Conservation (phyloP, 2,329 filamentous ascomycete genomes). For the Pseudocercospora eumusae region DNA sequence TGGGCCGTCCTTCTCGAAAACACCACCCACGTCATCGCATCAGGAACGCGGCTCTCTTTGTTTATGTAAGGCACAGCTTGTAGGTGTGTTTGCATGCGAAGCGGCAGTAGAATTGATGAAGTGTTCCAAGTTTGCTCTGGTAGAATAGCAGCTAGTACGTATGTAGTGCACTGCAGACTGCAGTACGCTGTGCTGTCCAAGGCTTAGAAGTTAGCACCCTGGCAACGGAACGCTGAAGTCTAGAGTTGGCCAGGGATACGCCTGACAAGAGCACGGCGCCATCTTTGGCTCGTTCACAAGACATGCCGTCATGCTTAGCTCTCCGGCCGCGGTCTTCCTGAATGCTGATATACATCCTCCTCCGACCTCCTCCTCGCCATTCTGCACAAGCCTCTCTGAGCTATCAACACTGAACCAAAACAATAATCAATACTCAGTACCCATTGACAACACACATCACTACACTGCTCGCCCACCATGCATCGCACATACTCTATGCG, state of each 20-base stretch:
- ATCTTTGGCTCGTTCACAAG: neutral
- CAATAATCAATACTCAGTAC: too few relatives aligned
- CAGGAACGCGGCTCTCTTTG: slow-evolving; percentile 6
- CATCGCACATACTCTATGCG: slow-evolving; percentile 99
- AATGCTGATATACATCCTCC: neutral
- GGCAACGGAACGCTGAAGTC: neutral
- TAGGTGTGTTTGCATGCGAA: neutral
- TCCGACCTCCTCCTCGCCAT: slow-evolving; percentile 8
- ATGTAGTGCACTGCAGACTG: too few relatives aligned
- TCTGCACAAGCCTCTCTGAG: neutral
- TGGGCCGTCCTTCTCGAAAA: neutral
- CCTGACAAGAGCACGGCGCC: slow-evolving; percentile 1
- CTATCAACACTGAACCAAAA: neutral
- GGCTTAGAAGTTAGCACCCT: too few relatives aligned
- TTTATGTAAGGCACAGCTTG: neutral
- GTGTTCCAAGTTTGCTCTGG: too few relatives aligned
- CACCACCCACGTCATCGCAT: slow-evolving; percentile 2
- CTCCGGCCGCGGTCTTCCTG: slow-evolving; percentile 5
- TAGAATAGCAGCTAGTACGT: too few relatives aligned
- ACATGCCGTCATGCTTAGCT: slow-evolving; percentile 5
- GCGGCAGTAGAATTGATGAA: neutral
- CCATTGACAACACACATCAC: slow-evolving; percentile 1
- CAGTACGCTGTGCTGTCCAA: too few relatives aligned
- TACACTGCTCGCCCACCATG: slow-evolving; percentile 57
- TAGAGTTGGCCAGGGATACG: neutral